phyloP scores from a whole-genome alignment of 345 rosid species.

The Syzygium grande region DNA sequence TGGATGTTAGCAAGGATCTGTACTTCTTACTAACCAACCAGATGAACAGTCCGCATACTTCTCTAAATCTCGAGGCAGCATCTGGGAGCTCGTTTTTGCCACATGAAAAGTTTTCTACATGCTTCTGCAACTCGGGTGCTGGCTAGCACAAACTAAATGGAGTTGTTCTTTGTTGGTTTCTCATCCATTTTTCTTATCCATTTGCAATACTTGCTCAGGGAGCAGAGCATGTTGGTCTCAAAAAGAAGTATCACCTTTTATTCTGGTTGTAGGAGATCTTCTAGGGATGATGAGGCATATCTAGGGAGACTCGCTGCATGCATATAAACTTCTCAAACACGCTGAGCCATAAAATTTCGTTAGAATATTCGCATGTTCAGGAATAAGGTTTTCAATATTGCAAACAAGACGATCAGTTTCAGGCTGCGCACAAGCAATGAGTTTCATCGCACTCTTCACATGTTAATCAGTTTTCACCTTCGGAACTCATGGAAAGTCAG shows the following conservation, averaged over 20 bases:
- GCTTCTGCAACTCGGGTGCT: background rate
- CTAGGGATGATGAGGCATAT: background rate
- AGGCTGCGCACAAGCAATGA: background rate
- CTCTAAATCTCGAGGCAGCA: background rate
- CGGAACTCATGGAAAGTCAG: background rate
- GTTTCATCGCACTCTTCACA: background rate
- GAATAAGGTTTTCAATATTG: background rate
- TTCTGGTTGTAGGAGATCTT: background rate
- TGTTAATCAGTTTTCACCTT: background rate
- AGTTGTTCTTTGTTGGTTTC: background rate
- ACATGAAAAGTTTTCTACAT: background rate
- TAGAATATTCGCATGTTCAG: background rate
- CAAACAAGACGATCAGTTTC: background rate
- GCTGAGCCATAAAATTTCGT: background rate
- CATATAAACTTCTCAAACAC: background rate
- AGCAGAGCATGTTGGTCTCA: background rate
- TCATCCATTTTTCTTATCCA: background rate
- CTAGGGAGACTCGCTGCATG: background rate
- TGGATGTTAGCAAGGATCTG: background rate
- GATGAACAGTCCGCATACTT: background rate
- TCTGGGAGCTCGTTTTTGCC: background rate
- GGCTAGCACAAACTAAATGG: background rate
- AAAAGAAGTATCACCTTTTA: background rate
- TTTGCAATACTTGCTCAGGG: background rate
- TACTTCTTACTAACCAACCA: background rate